phyloP scores from a whole-genome alignment of 83 land plant genomes.

The Diphasiastrum complanatum region DNA sequence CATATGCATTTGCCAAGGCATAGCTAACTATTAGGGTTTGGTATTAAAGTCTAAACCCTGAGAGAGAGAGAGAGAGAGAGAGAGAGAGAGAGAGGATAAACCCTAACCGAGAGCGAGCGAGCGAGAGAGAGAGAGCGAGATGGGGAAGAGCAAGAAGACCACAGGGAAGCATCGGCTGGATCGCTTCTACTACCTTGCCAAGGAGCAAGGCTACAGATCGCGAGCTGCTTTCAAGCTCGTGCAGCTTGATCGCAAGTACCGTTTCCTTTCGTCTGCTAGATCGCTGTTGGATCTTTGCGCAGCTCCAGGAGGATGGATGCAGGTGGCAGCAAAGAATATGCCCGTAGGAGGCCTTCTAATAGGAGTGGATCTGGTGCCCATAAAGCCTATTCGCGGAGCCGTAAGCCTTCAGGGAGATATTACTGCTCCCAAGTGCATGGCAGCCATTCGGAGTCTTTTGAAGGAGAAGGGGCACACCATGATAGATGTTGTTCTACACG shows the following conservation, averaged over 20 bases:
- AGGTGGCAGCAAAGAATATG: slow-evolving; percentile 58
- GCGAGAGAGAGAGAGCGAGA: neutral
- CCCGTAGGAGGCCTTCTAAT: slow-evolving; percentile 75
- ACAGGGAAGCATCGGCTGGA: slow-evolving; percentile 91
- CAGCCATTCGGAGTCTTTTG: slow-evolving; percentile 47
- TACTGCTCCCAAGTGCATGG: slow-evolving; percentile 61
- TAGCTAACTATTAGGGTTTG: too few species aligned
- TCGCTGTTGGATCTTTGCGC: slow-evolving; percentile 92
- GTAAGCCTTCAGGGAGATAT: slow-evolving; percentile 65
- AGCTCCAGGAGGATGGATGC: slow-evolving; percentile 97
- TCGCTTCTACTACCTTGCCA: slow-evolving; percentile 76
- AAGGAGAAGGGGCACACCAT: slow-evolving; percentile 47
- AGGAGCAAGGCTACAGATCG: slow-evolving; percentile 89
- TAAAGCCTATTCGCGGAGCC: slow-evolving; percentile 77
- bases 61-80: neutral
- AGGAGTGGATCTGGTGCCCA: slow-evolving; percentile 76
- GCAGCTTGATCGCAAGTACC: slow-evolving; percentile 77
- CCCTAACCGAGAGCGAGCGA: neutral
- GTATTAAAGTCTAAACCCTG: too few species aligned
- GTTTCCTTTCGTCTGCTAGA: slow-evolving; percentile 52
- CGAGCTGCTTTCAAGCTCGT: slow-evolving; percentile 91
- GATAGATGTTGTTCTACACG: slow-evolving; percentile 78
- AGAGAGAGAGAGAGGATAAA: neutral
- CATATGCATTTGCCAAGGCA: too few species aligned
- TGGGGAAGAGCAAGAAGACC: slow-evolving; percentile 66